phyloP scores from a whole-genome alignment of 768 basidiomycete genomes.

The Rhizopogon salebrosus region DNA sequence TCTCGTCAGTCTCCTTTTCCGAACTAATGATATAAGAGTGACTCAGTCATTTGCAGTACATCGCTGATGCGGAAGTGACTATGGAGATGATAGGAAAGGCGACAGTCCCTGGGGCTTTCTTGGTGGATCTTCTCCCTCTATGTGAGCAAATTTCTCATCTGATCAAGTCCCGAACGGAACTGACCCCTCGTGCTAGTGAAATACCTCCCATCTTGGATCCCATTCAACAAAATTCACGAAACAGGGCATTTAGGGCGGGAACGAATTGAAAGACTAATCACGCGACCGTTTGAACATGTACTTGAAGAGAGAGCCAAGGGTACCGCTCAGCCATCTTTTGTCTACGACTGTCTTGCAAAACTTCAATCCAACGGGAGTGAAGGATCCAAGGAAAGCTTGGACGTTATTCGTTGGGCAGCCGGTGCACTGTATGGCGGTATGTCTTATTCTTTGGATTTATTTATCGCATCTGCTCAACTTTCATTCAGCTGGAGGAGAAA shows the following conservation, averaged over 20 bases:
- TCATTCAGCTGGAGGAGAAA: not conserved
- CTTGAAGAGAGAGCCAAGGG: conserved; percentile 11
- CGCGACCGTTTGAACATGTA: conserved; percentile 19
- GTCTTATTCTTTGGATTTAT: not conserved
- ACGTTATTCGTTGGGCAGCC: conserved; percentile 12
- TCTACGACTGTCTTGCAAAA: conserved; percentile 10
- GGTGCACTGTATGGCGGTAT: conserved; percentile 16
- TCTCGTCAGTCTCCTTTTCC: conserved; percentile 10
- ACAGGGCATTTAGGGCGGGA: conserved; percentile 4
- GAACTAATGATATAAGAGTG: not conserved
- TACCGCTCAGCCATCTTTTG: conserved; percentile 13
- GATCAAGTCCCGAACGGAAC: not conserved
- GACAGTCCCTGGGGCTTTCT: conserved; percentile 23
- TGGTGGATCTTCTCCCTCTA: conserved; percentile 23
- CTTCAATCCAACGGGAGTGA: not conserved
- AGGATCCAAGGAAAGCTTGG: not conserved
- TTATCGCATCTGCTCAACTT: not conserved
- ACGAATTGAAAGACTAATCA: conserved; percentile 8
- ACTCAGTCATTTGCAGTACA: conserved; percentile 17
- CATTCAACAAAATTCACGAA: conserved; percentile 13
- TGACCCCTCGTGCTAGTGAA: conserved; percentile 13
- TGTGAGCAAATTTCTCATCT: conserved; percentile 9
- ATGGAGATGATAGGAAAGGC: conserved; percentile 20
- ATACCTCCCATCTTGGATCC: conserved; percentile 20
- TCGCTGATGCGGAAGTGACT: conserved; percentile 20